Evolutionary conservation across 176 grass and related monocot species (phyloP), one percentile per base, ranked within the genome.

Genomic region (Raddia guianensis): DNA sequence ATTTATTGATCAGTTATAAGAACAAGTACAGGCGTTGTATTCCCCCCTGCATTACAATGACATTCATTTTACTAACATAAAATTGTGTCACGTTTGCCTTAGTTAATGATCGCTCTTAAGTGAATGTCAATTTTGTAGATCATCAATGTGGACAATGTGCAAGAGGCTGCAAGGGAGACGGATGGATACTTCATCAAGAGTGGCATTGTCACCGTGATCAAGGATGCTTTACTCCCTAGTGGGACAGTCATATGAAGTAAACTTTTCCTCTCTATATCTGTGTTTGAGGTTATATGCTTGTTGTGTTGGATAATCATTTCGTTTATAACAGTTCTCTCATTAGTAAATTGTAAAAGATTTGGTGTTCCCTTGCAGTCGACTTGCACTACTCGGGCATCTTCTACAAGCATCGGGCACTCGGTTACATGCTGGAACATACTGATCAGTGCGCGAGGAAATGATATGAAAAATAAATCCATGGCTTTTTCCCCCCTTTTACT

Each of bases 161-260:
- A 90, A 86, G 94, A 97, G 78, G 85, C 94, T 13, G 91, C 91
- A 6, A 90, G 94, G 76, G 94, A 78, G 75, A 98, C 96, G 0
- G 96, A 98, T 59, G 95, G 95, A 20, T 98, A 95, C 66, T 98
- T 98, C 76, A 98, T 98, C 73, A 98, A 98, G 86, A 93, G 92
- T 35, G 95, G 95, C 51, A 98, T 98, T 1, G 95, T 98, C 43
- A 98, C 95, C 0, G 75, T 98, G 48, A 93, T 98, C 27, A 95
- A 98, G 76, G 96, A 98, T 87, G 96, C 92, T 12, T 74, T 98
- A 16, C 86, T 98, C 70, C 96, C 96, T 35, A 98, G 82, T 54
- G 96, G 92, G 49, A 93, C 92, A 50, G 72, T 93, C 68, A 90
- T 98, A 85, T 98, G 82, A 86, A 89, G 83, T 86, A 85, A 86